Evolutionary conservation across 2,329 filamentous ascomycete genomes (phyloP), one percentile per base, ranked within the genome.

Genomic region (Fusarium sp.): DNA sequence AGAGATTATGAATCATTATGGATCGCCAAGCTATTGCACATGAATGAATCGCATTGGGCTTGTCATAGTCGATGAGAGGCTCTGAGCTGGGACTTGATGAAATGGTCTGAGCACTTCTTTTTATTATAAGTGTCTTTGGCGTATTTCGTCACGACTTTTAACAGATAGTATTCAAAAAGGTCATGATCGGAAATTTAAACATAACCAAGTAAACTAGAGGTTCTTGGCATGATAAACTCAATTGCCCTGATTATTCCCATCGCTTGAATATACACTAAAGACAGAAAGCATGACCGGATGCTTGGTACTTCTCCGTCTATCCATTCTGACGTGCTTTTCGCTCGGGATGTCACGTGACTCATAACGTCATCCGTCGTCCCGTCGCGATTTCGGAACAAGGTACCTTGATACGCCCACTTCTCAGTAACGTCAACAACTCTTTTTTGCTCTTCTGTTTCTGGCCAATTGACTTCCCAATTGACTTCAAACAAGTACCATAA

Each of bases 381-480:
- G 55, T 61, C 52, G 52, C 63, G 58, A 56, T 68, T 65, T 64
- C 67, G 55, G 53, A 65, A 46, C 52, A 7, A 22, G 44, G 44
- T 37, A 48, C 55, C 61, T 65, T 51, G 65, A 51, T 57, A 61
- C 47, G 55, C 61, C 65, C 69, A 60, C 61, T 71, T 56, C 61
- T 57, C 67, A 52, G 61, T 27, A 40, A 63, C 34, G 53, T 24
- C 58, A 65, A 57, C 52, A 58, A 55, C 65, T 46, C 45, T 40
- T 57, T 57, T 47, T 52, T 32, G 32, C 25, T 56, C 60, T 53
- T 64, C 20, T 63, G 22, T 51, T 55, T 42, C 34, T 59, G 55
- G 59, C 53, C 67, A 76, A 73, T 74, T 69, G 51, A 55, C 40
- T 69, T 29, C 70, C 18, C 74, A 75, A 76, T 76, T 69, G 70